Base-by-base conservation (phyloP, 108 stramenopile species). In the Bacterosira constricta region DNA sequence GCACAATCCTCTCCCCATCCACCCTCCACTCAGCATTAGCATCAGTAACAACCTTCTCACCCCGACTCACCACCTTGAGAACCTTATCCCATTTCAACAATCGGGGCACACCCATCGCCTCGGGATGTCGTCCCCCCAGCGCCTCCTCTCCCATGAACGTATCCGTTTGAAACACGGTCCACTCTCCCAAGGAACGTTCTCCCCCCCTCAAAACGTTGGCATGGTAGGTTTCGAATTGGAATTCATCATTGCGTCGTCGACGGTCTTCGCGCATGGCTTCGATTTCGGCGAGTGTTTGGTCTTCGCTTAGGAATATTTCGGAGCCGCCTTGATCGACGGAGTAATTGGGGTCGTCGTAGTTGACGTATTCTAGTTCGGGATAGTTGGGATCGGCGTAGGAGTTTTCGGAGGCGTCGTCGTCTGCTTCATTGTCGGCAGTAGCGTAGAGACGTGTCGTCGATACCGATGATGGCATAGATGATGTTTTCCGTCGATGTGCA, bases 171-270 rank as follows among this genome's bases (percentile, higher is more conserved):
- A 87, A 96, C 30, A 90, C 88, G 27, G 87, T 88, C 94, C 94
- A 96, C 77, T 91, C 94, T 35, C 94, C 94, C 51, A 85, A 66
- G 69, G 63, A 86, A 21, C 79, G 75, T 27, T 85, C 66, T 12
- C 94, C 94, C 9, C 79, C 71, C 32, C 86, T 73, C 10, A 88
- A 75, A 13, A 88, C 71, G 1, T 80, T 47, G 15, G 79, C 72
- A 69, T 85, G 91, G 62, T 92, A 96, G 17, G 92, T 93, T 72
- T 96, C 89, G 66, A 96, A 96, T 66, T 96, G 95, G 65, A 77
- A 96, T 66, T 93, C 90, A 62, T 96, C 95, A 67, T 96, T 96
- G 27, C 71, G 60, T 4, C 70, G 46, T n/a, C 92, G 79, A 10
- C 95, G 79, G 6, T 87, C 86, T 64, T 96, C 92, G 25, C 95